Base-by-base conservation (phyloP, 23 red algal species). In the Agarophyton chilense region DNA sequence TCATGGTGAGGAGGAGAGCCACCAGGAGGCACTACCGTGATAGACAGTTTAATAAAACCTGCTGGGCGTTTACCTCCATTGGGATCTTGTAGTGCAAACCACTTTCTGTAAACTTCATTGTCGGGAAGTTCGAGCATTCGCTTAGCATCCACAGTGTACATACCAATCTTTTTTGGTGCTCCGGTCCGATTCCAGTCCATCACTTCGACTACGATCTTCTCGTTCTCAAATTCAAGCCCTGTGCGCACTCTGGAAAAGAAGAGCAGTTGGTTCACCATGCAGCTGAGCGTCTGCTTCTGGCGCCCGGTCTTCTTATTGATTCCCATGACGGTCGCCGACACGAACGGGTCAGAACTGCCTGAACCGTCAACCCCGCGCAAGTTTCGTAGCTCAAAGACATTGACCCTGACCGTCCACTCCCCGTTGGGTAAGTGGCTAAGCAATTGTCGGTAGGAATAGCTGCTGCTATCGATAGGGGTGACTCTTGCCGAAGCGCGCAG, bases 11-110 rank as follows among this genome's bases (percentile, higher is more conserved):
- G 93, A 9, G 87, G 72, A 12, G 72, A 50, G 7, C 79, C 86
- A n/a, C 88, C 88, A 13, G 93, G 93, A 13, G 93, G 76, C 22
- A 90, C 79, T 34, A 95, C 93, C 7, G 78, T 90, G 68, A 95
- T 86, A 34, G 87, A 92, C 87, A 95, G 60, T 72, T 95, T 95
- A 60, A 95, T 86, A 81, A 90, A 95, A 31, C 92, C 92, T 2
- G 82, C 83, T n/a, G 92, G 83, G 22, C 73, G 74, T 61, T 83
- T 94, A 19, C 83, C 92, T 3, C 84, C 84, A 36, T 52, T 60
- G 22, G 92, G 92, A 21, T 87, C 65, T 29, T 87, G 84, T 78
- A 95, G 45, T 8, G 93, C 87, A 76, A 90, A 95, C 93, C 93
- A 95, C 60, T 90, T 87, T 49, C 93, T 17, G 45, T 84, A 95